These are phyloP conservation scores for Guyanaporus albipodus DNA, from an alignment of 768 basidiomycete species.

Conservation along the genomic window DNA sequence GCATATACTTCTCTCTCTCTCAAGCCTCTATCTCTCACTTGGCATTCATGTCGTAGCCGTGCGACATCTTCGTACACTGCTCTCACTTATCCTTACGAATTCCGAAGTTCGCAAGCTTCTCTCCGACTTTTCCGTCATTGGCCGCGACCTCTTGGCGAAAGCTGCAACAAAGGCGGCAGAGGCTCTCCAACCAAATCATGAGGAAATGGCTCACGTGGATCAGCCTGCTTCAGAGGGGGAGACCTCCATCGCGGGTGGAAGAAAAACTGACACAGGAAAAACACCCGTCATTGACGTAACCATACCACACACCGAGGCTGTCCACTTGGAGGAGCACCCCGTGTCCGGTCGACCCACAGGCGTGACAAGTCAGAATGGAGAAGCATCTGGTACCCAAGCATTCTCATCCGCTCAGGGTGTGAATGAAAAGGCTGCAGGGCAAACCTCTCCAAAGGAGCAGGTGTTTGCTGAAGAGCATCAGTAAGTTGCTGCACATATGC, in stretches of 20 bases:
- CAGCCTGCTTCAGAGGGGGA: constrained; percentile 64
- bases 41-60: constrained; percentile 52
- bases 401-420: constrained; percentile 13
- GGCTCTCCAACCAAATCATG: constrained; percentile 59
- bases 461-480: constrained; percentile 4
- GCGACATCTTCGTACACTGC: constrained; percentile 82
- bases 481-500: constrained; percentile 8
- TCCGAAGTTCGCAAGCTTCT: constrained; percentile 88
- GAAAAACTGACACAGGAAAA: constrained; percentile 40
- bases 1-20: constrained; percentile 4
- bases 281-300: constrained; percentile 46
- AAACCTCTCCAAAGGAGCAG: not conserved
- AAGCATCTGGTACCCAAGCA: constrained; percentile 22
- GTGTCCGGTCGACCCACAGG: constrained; percentile 40
- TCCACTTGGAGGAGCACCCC: constrained; percentile 47
- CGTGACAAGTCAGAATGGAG: constrained; percentile 32
- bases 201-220: constrained; percentile 61
- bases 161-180: constrained; percentile 69
- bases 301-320: constrained; percentile 44
- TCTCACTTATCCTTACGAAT: constrained; percentile 87
- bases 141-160: constrained; percentile 79
- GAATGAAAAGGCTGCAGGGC: constrained; percentile 7
- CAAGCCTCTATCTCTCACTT: constrained; percentile 4
- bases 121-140: constrained; percentile 70
- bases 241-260: constrained; percentile 50